Evolutionary conservation across 805 yeast genomes (phyloP).

Genomic region (Candida fluviatilis): DNA sequence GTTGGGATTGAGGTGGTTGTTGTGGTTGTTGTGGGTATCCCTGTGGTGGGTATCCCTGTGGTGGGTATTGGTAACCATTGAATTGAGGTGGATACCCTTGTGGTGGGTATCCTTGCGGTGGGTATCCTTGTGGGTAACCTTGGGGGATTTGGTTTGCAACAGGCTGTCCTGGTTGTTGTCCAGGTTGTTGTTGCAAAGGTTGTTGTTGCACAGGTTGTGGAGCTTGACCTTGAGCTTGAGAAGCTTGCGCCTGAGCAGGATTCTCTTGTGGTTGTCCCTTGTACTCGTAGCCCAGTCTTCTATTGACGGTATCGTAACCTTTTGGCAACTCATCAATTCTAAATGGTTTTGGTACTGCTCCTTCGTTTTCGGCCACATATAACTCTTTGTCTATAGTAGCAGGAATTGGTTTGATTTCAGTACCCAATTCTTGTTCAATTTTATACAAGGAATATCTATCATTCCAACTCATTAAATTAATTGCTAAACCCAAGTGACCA

Average conservation of each 20-base stretch:
- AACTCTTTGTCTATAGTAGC: conserved; percentile 83
- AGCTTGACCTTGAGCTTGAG: conserved; percentile 5
- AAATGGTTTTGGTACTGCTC: conserved; percentile 84
- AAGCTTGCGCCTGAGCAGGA: conserved; percentile 9
- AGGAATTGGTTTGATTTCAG: conserved; percentile 96
- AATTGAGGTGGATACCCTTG: conserved; percentile 16
- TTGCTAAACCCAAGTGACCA: conserved; percentile 97
- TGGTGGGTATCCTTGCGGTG: conserved; percentile 15
- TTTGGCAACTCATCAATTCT: conserved; percentile 60
- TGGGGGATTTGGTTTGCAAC: conserved; percentile 5
- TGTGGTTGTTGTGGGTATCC: conserved; percentile 5
- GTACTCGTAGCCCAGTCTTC: conserved; percentile 36
- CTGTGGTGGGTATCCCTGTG: conserved; percentile 8
- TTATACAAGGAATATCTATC: conserved; percentile 91
- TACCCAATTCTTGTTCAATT: conserved; percentile 95
- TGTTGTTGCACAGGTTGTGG: conserved; percentile 8
- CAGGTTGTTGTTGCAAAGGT: conserved; percentile 9
- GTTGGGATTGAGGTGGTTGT: conserved; percentile 7
- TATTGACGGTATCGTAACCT: conserved; percentile 32
- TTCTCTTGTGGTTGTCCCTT: conserved; percentile 40
- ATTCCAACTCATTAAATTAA: conserved; percentile 93
- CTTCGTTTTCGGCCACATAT: conserved; percentile 79
- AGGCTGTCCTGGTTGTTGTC: conserved; percentile 10
- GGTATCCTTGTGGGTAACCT: conserved; percentile 9
- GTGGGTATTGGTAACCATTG: conserved; percentile 16